Evolutionary conservation across 139 green algal genomes (phyloP).

Genomic region (Chlamydomonas sphaeroides): DNA sequence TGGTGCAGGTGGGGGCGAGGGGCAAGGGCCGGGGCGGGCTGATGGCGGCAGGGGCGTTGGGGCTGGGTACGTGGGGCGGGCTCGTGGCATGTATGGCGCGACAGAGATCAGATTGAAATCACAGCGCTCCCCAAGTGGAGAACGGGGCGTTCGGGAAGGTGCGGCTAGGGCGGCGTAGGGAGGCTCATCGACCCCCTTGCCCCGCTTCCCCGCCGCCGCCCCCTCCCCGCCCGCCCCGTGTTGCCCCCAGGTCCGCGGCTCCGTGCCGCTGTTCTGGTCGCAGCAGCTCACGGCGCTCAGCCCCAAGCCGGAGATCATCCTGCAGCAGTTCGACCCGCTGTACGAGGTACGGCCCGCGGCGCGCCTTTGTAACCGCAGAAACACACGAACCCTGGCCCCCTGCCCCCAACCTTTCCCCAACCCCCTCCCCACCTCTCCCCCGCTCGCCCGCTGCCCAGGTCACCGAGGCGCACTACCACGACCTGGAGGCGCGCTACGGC

Average conservation of each 20-base stretch:
- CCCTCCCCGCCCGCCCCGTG: no score
- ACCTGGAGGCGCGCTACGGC: constrained; percentile 84
- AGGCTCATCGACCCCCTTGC: no score
- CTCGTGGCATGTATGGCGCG: no score
- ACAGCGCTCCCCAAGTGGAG: no score
- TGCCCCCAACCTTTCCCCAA: neutral
- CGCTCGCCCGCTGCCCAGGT: constrained; percentile 31
- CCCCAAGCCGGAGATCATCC: constrained; percentile 81
- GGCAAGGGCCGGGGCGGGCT: no score
- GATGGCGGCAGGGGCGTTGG: no score
- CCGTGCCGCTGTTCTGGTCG: constrained; percentile 94
- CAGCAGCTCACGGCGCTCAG: constrained; percentile 79
- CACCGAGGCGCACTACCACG: constrained; percentile 59
- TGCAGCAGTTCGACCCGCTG: constrained; percentile 89
- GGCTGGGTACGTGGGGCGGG: no score
- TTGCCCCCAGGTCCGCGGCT: constrained; percentile 87
- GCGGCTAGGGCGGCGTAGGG: no score
- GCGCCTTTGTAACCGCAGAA: constrained; percentile 32
- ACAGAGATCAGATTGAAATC: no score
- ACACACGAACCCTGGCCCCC: constrained; percentile 28
- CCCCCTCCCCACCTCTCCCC: neutral
- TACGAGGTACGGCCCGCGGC: constrained; percentile 66
- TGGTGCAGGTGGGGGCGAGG: constrained; percentile 74
- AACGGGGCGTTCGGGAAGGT: no score
- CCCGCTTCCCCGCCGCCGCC: neutral